Base-by-base conservation (phyloP, 2,329 filamentous ascomycete species). In the Mycocentrospora acerina region DNA sequence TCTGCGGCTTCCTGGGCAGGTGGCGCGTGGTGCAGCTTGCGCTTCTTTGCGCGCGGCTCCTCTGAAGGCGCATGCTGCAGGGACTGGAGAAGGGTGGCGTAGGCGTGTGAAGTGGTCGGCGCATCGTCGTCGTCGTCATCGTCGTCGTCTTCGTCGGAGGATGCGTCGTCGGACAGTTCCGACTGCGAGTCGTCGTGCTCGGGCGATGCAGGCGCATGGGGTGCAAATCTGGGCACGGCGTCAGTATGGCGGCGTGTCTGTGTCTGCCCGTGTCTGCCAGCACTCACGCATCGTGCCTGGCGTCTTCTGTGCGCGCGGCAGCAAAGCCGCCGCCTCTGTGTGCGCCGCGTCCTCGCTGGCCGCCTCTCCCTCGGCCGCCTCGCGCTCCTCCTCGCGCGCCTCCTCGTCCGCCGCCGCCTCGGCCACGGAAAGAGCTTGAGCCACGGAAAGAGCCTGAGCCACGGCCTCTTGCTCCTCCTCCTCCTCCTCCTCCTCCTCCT, bases 21-120 rank as follows among this genome's bases (percentile, higher is more conserved):
- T 24, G 40, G 29, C 5, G 41, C 38, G 37, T 57, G 57, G 7
- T 70, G 66, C 11, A 80, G 54, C 62, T 79, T 83, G 53, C 78
- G 70, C 53, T 73, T 75, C 57, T 76, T 83, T 14, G 68, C 69
- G 32, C 68, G 69, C 6, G 74, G 76, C 24, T 71, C 71, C 14
- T 67, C 67, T 3, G 65, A 50, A 10, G 68, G 63, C 12, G 64
- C 59, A 26, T 48, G 61, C 54, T 35, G 72, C 15, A 83, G 71
- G 2, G 80, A 71, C 45, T 80, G 74, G 12, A 85, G 66, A 12
- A 85, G 67, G 32, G 74, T 67, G 38, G 74, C 78, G 57, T 83
- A 85, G 8, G 79, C 74, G 40, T 64, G 67, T 4, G 60, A 51
- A 16, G 42, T 37, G 19, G 62, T 52, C 14, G 62, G 49, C 11